Evolutionary conservation across 2,329 filamentous ascomycete genomes (phyloP).

Genomic region (Penicillium aurantiogriseum): DNA sequence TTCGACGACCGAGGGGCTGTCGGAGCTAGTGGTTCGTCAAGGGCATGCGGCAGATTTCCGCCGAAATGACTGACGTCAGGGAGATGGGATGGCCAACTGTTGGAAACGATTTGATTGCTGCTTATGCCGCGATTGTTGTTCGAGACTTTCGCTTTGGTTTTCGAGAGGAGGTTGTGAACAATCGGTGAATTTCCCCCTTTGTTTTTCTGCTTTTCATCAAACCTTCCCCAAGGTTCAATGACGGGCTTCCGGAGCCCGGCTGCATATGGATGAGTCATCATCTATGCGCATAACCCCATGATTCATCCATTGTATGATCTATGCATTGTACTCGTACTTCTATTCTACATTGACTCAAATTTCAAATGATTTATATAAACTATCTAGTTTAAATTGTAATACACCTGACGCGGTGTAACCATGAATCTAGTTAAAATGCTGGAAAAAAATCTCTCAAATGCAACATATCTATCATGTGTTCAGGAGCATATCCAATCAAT

Average conservation of each 20-base stretch:
- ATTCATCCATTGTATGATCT: neutral
- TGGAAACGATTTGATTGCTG: neutral
- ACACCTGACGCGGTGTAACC: neutral
- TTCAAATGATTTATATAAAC: neutral
- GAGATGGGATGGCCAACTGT: neutral
- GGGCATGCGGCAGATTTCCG: conserved; percentile 7
- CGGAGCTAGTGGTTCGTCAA: conserved; percentile 4
- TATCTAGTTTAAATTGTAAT: neutral
- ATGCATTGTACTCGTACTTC: neutral
- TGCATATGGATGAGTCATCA: conserved; percentile 4
- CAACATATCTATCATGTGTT: neutral
- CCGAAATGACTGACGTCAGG: conserved; percentile 30
- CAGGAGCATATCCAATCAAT: neutral
- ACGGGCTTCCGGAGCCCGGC: neutral
- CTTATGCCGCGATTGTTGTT: neutral
- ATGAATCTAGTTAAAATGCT: neutral
- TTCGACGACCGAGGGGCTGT: conserved; percentile 12
- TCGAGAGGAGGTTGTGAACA: neutral
- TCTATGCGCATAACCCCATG: neutral
- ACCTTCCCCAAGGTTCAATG: conserved; percentile 2
- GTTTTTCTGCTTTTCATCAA: conserved; percentile 4
- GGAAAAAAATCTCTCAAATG: neutral
- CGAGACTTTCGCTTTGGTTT: neutral
- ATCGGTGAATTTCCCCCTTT: neutral
- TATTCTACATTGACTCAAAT: no score